These are phyloP conservation scores for Durusdinium trenchii DNA, from an alignment of 73 alveolate genomes.

Conservation along the genomic window DNA sequence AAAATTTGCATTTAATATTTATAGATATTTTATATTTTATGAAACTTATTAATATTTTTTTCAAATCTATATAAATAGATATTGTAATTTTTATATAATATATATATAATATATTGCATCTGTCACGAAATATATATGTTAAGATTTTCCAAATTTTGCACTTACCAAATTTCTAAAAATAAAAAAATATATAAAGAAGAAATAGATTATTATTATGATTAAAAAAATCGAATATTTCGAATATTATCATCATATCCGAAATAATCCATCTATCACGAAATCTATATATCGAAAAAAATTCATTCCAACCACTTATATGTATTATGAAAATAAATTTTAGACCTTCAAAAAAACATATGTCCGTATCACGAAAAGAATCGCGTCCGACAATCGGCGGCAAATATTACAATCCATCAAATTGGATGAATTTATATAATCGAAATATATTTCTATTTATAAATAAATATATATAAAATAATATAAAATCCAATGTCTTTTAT, in stretches of 20 bases:
- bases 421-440: not conserved
- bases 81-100: no score
- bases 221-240: no score
- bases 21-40: no score
- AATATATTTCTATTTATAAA: not conserved
- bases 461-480: no score
- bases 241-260: no score
- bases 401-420: not conserved
- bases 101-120: not conserved
- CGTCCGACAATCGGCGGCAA: not conserved
- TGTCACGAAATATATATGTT: not conserved
- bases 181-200: no score
- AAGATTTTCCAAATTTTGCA: not conserved
- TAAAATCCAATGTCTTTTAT: not conserved
- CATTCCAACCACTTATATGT: no score
- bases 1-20: no score
- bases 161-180: not conserved
- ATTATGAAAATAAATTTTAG: not conserved
- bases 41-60: no score
- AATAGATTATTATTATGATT: no score
- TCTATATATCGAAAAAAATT: no score
- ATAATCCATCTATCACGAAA: no score
- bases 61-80: not conserved
- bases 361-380: not conserved
- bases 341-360: not conserved